Evolutionary conservation across 192 early-diverging fungal species (phyloP), one percentile per base, ranked within the genome.

Genomic region (Coemansia brasiliensis): DNA sequence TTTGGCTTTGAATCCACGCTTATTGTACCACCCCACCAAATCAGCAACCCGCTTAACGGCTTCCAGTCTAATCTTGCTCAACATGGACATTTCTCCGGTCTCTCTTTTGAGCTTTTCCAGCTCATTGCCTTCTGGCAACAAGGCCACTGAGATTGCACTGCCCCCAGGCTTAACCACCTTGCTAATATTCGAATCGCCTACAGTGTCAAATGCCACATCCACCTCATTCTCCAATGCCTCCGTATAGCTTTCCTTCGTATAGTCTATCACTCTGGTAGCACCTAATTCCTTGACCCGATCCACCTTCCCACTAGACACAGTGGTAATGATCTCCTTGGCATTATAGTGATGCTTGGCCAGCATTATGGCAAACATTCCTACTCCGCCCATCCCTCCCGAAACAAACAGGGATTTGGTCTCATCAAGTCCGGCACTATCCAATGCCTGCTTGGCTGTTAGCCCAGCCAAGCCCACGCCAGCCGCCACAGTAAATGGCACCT

Each of bases 311-410:
- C 79, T 51, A 17, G 74, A 82, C 20, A 79, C 84, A 0, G 86
- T 87, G 11, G 83, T 74, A 8, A 70, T 74, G n/a, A 87, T 69
- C 4, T 60, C 67, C 2, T 42, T 24, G 0, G 69, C 79, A 0
- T 45, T 48, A 43, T 82, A 85, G 22, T 71, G 50, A 18, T 65
- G 68, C 51, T 73, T 66, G 12, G 80, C 79, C 35, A 85, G 50
- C 3, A 51, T 45, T 9, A 86, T 55, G 5, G 67, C 86, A 57
- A 84, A 74, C 63, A 67, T 65, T 4, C 83, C 86, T 16, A 84
- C 74, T 24, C 85, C 83, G 43, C 82, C 82, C 48, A 83, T 61
- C 0, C 86, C 86, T 5, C 64, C 86, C 48, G 69, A 82, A 7
- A 87, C 71, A 64, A 83, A 72, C 42, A 83, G 15, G 5, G 63